Evolutionary conservation across 768 basidiomycete genomes (phyloP).

Genomic region (Leccinellum albellum): DNA sequence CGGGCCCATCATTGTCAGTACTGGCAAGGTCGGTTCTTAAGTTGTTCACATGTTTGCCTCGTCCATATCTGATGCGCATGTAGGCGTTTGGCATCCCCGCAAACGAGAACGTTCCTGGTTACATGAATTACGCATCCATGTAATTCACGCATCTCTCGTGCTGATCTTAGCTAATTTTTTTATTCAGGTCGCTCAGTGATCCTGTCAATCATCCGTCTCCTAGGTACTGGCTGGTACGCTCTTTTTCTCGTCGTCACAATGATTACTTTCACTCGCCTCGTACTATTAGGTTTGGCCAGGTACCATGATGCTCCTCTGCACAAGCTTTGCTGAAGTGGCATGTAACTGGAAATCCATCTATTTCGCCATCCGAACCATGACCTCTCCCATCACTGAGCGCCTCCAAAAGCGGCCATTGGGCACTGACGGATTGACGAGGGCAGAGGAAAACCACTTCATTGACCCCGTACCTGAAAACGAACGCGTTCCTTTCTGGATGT

Average conservation of each 20-base stretch:
- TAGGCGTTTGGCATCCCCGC: neutral
- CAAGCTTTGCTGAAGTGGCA: slow-evolving; percentile 29
- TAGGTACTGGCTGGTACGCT: slow-evolving; percentile 49
- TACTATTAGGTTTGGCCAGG: slow-evolving; percentile 23
- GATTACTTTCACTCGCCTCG: neutral
- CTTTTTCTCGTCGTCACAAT: neutral
- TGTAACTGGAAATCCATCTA: slow-evolving; percentile 25
- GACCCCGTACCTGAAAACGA: slow-evolving; percentile 53
- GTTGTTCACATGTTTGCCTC: neutral
- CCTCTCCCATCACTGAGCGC: slow-evolving; percentile 1
- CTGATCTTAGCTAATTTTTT: neutral
- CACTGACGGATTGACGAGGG: neutral
- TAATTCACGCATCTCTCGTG: neutral
- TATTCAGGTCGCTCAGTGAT: slow-evolving; percentile 40
- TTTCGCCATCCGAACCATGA: neutral
- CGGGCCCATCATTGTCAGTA: slow-evolving; percentile 47
- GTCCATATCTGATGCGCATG: too few relatives aligned
- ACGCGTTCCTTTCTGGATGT: slow-evolving; percentile 54
- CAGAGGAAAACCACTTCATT: slow-evolving; percentile 37
- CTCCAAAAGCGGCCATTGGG: slow-evolving; percentile 1
- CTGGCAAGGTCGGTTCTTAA: neutral
- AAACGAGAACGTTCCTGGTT: slow-evolving; percentile 9
- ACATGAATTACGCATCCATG: slow-evolving; percentile 26
- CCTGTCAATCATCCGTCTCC: slow-evolving; percentile 45
- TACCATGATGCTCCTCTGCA: slow-evolving; percentile 51